Percentiles rank a stretch among this genome's conserved stretches.
Conservation (phyloP, 2,329 filamentous ascomycete genomes). For the Trichoderma cornu-damae region DNA sequence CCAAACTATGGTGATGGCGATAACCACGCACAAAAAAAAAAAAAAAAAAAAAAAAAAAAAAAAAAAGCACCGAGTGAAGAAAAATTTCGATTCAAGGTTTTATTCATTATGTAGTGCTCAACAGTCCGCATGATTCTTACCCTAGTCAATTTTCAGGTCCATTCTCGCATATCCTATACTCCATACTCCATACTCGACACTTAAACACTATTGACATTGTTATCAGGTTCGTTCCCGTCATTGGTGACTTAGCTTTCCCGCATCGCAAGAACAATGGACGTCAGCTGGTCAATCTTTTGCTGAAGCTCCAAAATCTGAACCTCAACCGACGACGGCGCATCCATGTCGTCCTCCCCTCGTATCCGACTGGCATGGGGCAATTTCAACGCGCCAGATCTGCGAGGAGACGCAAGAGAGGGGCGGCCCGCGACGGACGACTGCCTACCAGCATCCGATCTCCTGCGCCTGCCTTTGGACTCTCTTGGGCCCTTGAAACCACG, state of each 20-base stretch:
- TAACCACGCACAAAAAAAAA: no score
- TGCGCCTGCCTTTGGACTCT: conserved; percentile 24
- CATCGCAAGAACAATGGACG: conserved; percentile 46
- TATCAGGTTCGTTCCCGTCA: not conserved
- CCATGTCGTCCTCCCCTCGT: conserved; percentile 32
- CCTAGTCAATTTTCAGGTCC: not conserved
- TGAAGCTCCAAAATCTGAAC: conserved; percentile 51
- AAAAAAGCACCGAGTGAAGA: not conserved
- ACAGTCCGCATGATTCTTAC: not conserved
- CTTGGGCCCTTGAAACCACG: conserved; percentile 46
- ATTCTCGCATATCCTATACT: not conserved
- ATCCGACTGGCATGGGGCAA: conserved; percentile 20
- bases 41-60: no score
- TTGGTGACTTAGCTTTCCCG: conserved; percentile 33
- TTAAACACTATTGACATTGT: not conserved
- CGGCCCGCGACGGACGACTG: conserved; percentile 20
- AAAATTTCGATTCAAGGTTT: not conserved
- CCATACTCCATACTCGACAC: not conserved
- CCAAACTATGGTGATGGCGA: not conserved
- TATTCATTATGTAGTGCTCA: not conserved
- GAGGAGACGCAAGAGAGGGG: conserved; percentile 14
- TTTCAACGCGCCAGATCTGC: conserved; percentile 20
- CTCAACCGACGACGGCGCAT: conserved; percentile 42
- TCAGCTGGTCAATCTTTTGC: conserved; percentile 55
- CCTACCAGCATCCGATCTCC: conserved; percentile 22